These are phyloP conservation scores for Salix arbutifolia DNA, from an alignment of 345 rosid genomes.

Conservation along the genomic window DNA sequence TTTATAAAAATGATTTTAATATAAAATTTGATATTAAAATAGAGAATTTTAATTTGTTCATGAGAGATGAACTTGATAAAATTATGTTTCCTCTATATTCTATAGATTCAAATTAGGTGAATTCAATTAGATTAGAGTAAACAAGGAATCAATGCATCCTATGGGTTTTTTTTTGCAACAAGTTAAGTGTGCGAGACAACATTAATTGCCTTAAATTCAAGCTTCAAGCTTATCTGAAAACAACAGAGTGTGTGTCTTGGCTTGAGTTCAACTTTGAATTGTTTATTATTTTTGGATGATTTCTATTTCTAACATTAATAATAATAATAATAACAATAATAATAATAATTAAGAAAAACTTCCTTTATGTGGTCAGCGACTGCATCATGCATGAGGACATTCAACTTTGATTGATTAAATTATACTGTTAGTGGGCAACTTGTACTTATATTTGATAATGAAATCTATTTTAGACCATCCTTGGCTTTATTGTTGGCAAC, in stretches of 20 bases:
- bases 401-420: background rate
- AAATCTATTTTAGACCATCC: background rate
- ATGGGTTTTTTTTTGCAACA: background rate
- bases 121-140: background rate
- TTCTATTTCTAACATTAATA: background rate
- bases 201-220: background rate
- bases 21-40: no score
- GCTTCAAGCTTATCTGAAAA: background rate
- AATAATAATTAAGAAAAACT: background rate
- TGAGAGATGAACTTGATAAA: background rate
- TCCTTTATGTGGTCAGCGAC: background rate
- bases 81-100: background rate
- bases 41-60: no score
- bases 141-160: background rate
- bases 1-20: background rate
- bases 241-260: background rate
- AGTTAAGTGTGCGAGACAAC: background rate
- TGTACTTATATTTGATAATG: no score
- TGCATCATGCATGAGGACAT: slow-evolving; percentile 11
- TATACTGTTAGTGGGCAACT: slow-evolving; percentile 7
- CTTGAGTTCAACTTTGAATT: background rate
- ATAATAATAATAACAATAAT: background rate
- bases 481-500: no score
- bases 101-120: no score
- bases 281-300: background rate